A percentile compares a stretch with the other conserved stretches of the same genome.
These are phyloP conservation scores for Raddia guianensis DNA, from an alignment of 176 grass and related monocot species.

Conservation along the genomic window DNA sequence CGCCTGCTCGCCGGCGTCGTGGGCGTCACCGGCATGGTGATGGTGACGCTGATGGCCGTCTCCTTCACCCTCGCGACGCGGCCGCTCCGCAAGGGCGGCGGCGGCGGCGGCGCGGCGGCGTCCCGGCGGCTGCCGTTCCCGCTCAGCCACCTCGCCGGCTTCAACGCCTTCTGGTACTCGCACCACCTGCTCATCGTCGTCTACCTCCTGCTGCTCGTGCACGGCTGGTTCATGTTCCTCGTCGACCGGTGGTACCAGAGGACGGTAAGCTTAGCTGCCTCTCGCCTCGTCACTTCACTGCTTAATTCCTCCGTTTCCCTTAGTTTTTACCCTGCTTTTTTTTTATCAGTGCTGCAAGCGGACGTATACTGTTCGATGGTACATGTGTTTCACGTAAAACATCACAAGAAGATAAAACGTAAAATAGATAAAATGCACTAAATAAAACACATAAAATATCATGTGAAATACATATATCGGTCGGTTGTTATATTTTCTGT, in stretches of 20 bases:
- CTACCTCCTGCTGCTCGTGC: conserved; percentile 69
- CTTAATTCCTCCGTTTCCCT: background rate
- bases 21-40: conserved; percentile 78
- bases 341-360: too few species aligned
- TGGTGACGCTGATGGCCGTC: conserved; percentile 75
- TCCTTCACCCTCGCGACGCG: conserved; percentile 84
- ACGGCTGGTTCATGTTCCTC: conserved; percentile 79
- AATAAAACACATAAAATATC: too few species aligned
- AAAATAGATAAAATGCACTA: too few species aligned
- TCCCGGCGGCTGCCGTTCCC: conserved; percentile 31
- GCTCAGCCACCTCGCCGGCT: conserved; percentile 65
- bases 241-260: conserved; percentile 71
- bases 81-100: conserved; percentile 45
- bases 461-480: too few species aligned
- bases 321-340: too few species aligned
- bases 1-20: conserved; percentile 65
- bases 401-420: too few species aligned
- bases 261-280: conserved; percentile 49
- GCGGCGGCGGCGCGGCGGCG: conserved; percentile 13
- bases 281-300: too few species aligned
- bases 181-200: conserved; percentile 84
- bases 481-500: background rate
- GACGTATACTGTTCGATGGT: too few species aligned
- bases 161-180: conserved; percentile 95
- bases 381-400: too few species aligned